Conservation (phyloP, 495 filamentous ascomycete species). For the Penicillium salamii region DNA sequence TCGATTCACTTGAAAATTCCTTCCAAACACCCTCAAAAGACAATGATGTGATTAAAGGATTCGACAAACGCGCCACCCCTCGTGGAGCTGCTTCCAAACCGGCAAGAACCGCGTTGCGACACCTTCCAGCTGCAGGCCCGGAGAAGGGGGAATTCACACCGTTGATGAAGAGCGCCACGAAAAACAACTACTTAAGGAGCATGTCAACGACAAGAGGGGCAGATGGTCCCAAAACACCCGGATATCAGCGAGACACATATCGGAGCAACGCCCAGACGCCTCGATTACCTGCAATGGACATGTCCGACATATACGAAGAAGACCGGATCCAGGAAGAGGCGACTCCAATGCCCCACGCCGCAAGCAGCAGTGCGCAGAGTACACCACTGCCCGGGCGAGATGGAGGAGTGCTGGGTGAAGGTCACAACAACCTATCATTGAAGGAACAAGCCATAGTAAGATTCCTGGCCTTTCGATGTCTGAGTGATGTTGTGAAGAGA, state of each 20-base stretch:
- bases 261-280: slow-evolving; percentile 62
- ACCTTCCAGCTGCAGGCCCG: slow-evolving; percentile 56
- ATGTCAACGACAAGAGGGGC: slow-evolving; percentile 48
- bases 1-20: slow-evolving; percentile 79
- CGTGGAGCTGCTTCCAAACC: slow-evolving; percentile 51
- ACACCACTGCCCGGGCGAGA: slow-evolving; percentile 70
- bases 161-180: slow-evolving; percentile 83
- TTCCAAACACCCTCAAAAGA: slow-evolving; percentile 84
- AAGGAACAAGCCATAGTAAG: slow-evolving; percentile 88
- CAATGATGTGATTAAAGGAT: slow-evolving; percentile 63
- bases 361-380: slow-evolving; percentile 72
- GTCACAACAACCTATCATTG: slow-evolving; percentile 78
- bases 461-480: not conserved
- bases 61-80: slow-evolving; percentile 70
- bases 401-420: slow-evolving; percentile 64
- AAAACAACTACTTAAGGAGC: slow-evolving; percentile 67
- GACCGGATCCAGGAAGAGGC: slow-evolving; percentile 55
- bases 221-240: slow-evolving; percentile 66
- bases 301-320: slow-evolving; percentile 65
- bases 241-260: slow-evolving; percentile 57
- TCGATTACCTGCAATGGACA: slow-evolving; percentile 57
- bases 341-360: slow-evolving; percentile 67
- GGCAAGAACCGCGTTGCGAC: slow-evolving; percentile 56
- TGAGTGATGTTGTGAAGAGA: too few relatives aligned
- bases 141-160: slow-evolving; percentile 86